Percentiles rank a stretch among this genome's conserved stretches.
Conservation (phyloP, 2,329 filamentous ascomycete genomes). For the Alternaria sp. region DNA sequence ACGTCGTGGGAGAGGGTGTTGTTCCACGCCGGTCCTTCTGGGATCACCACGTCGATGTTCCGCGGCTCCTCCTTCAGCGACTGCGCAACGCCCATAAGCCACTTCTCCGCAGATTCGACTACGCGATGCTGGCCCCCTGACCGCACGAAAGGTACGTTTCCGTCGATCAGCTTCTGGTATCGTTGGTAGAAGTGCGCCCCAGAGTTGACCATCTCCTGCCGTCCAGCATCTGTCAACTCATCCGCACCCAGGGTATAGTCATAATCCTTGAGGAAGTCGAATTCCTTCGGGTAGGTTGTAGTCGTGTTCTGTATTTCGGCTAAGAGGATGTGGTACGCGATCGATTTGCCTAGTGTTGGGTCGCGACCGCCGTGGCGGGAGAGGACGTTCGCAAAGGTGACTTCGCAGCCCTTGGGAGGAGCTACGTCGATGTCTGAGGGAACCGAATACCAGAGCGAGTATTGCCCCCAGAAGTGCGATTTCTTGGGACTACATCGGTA, state of each 20-base stretch:
- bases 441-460: conserved; percentile 82
- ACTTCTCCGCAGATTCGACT: conserved; percentile 75
- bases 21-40: conserved; percentile 71
- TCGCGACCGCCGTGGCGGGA: conserved; percentile 86
- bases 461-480: conserved; percentile 81
- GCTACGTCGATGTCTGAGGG: conserved; percentile 67
- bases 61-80: conserved; percentile 53
- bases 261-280: conserved; percentile 74
- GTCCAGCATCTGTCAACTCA: conserved; percentile 70
- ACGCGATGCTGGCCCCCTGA: conserved; percentile 73
- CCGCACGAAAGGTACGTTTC: conserved; percentile 72
- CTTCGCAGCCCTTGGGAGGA: conserved; percentile 70
- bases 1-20: conserved; percentile 80
- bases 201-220: conserved; percentile 74
- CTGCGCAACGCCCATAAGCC: conserved; percentile 74
- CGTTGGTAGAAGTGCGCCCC: conserved; percentile 77
- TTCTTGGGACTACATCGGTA: conserved; percentile 68
- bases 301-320: conserved; percentile 67
- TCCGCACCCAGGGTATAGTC: conserved; percentile 74
- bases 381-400: conserved; percentile 81
- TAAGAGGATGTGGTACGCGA: conserved; percentile 68
- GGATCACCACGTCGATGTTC: conserved; percentile 65
- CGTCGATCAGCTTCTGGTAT: conserved; percentile 68
- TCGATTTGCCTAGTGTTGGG: conserved; percentile 73
- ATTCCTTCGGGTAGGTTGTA: conserved; percentile 65